phyloP scores from a whole-genome alignment of 306 rosid genomes.

The Elaeagnus macrophylla region DNA sequence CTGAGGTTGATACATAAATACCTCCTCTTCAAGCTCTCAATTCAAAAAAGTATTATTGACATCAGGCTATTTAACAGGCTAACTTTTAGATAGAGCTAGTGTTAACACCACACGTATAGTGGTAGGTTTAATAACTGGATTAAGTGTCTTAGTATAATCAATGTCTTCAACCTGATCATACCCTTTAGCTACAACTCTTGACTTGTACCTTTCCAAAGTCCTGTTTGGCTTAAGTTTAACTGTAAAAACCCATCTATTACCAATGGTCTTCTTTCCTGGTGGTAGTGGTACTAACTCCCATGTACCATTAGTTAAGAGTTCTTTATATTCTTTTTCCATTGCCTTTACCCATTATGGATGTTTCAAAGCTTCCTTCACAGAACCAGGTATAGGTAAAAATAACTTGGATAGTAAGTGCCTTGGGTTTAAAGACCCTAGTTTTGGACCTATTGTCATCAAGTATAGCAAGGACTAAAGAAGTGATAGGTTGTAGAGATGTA shows the following conservation, averaged over 20 bases:
- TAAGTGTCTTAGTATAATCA: neutral
- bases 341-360: too few relatives aligned
- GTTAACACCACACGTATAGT: neutral
- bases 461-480: too few relatives aligned
- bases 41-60: neutral
- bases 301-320: too few relatives aligned
- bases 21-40: neutral
- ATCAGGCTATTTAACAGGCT: neutral
- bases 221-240: neutral
- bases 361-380: too few relatives aligned
- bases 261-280: neutral
- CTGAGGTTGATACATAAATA: neutral
- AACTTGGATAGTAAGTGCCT: too few relatives aligned
- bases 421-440: too few relatives aligned
- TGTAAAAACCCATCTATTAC: neutral
- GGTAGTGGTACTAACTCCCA: too few relatives aligned
- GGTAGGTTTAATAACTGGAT: neutral
- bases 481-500: too few relatives aligned
- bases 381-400: too few relatives aligned
- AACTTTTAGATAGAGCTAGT: rapidly evolving
- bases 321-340: too few relatives aligned
- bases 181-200: neutral
- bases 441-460: too few relatives aligned
- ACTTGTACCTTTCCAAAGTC: neutral
- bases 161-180: neutral